Percentiles rank a stretch among this genome's conserved stretches.
Conservation (phyloP, 2,329 filamentous ascomycete genomes). For the Furcasterigmium sp. region DNA sequence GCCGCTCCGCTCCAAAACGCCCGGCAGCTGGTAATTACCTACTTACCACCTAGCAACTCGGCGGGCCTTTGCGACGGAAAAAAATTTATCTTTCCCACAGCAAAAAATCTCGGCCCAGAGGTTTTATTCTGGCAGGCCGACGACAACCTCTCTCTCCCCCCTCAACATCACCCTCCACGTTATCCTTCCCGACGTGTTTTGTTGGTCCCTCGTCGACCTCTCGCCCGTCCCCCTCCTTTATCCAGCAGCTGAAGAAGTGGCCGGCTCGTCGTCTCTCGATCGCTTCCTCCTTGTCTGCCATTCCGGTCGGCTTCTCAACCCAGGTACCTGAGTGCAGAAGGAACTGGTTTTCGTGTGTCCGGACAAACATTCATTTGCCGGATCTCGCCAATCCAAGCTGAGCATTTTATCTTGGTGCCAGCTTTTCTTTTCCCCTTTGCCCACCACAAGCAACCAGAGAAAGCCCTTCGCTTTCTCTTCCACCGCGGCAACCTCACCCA, state of each 20-base stretch:
- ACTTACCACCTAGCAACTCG: neutral
- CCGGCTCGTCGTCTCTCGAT: neutral
- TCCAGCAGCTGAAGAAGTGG: neutral
- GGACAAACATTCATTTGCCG: neutral
- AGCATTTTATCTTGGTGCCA: neutral
- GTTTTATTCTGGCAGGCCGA: constrained; percentile 11
- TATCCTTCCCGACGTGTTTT: neutral
- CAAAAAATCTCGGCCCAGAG: constrained; percentile 11
- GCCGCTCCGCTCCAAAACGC: neutral
- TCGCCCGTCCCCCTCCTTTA: neutral
- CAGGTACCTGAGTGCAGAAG: neutral
- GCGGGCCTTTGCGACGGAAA: constrained; percentile 7
- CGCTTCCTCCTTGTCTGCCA: neutral
- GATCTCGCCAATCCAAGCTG: constrained; percentile 2
- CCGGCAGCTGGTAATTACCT: neutral
- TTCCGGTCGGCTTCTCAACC: neutral
- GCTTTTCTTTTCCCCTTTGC: neutral
- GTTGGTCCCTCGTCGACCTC: neutral
- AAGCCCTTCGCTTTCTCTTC: neutral
- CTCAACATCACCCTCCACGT: constrained; percentile 6
- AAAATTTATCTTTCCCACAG: constrained; percentile 14
- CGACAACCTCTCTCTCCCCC: constrained; percentile 6
- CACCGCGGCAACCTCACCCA: neutral
- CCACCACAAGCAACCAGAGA: neutral
- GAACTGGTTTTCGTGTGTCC: neutral